Evolutionary conservation across 2,329 filamentous ascomycete genomes (phyloP).

Genomic region (Zarea fungicola): DNA sequence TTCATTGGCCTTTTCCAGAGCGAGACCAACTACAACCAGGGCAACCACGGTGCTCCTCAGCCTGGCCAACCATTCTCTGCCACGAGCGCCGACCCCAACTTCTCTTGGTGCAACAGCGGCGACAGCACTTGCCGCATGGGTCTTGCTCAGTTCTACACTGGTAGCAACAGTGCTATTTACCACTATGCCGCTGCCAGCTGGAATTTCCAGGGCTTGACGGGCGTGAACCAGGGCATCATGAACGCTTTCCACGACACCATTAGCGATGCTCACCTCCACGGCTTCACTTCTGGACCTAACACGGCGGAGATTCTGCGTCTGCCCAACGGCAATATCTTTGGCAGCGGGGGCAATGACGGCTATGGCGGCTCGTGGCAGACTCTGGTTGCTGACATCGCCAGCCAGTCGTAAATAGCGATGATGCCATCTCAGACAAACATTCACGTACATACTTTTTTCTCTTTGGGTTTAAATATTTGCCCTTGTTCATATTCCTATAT

Average conservation of each 20-base stretch:
- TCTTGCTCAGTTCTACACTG: constrained; percentile 36
- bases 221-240: constrained; percentile 17
- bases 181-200: constrained; percentile 11
- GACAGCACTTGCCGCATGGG: constrained; percentile 38
- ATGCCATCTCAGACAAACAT: too few relatives aligned
- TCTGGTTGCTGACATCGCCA: constrained; percentile 15
- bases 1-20: constrained; percentile 46
- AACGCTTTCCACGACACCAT: constrained; percentile 16
- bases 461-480: neutral
- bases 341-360: constrained; percentile 15
- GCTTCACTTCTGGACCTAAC: constrained; percentile 17
- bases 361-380: constrained; percentile 18
- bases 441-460: neutral
- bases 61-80: constrained; percentile 32
- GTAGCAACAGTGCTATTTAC: constrained; percentile 15
- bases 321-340: constrained; percentile 15
- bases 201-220: constrained; percentile 12
- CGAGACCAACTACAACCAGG: constrained; percentile 43
- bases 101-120: constrained; percentile 31
- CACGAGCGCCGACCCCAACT: constrained; percentile 38
- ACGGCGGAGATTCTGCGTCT: constrained; percentile 13
- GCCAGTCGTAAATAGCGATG: constrained; percentile 17
- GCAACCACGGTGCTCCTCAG: constrained; percentile 28
- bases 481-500: too few relatives aligned
- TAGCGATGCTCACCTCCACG: constrained; percentile 12